phyloP scores from a whole-genome alignment of 2,329 filamentous ascomycete genomes.

The Penicillium sp. region DNA sequence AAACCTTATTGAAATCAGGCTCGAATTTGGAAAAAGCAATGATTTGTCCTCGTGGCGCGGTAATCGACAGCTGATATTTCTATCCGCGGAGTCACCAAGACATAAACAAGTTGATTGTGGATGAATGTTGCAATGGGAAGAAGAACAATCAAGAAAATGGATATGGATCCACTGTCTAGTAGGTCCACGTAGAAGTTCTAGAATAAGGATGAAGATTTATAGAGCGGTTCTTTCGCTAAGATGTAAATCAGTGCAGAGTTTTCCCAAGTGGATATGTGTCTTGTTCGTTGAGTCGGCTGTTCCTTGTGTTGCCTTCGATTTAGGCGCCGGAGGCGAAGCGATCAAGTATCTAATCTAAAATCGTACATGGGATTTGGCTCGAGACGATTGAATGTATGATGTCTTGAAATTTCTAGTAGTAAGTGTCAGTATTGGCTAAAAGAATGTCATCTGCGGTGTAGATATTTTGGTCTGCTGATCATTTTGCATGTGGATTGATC shows the following conservation, averaged over 20 bases:
- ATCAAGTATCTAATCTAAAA: no score
- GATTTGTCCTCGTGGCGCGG: background rate
- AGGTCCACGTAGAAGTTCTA: background rate
- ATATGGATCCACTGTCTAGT: background rate
- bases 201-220: background rate
- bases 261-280: background rate
- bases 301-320: background rate
- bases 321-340: background rate
- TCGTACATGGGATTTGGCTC: no score
- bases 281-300: background rate
- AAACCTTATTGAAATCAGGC: background rate
- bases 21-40: background rate
- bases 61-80: background rate
- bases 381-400: no score
- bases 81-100: background rate
- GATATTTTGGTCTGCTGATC: no score
- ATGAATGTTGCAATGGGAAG: background rate
- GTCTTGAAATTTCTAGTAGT: no score
- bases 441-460: no score
- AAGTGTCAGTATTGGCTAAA: no score
- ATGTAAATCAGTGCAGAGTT: background rate
- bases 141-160: background rate
- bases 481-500: no score
- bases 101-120: background rate
- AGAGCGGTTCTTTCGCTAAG: background rate